A percentile compares a stretch with the other conserved stretches of the same genome.
Evolutionary conservation across 257 asterid species (phyloP).

Genomic region (Solanum corneliomulleri): DNA sequence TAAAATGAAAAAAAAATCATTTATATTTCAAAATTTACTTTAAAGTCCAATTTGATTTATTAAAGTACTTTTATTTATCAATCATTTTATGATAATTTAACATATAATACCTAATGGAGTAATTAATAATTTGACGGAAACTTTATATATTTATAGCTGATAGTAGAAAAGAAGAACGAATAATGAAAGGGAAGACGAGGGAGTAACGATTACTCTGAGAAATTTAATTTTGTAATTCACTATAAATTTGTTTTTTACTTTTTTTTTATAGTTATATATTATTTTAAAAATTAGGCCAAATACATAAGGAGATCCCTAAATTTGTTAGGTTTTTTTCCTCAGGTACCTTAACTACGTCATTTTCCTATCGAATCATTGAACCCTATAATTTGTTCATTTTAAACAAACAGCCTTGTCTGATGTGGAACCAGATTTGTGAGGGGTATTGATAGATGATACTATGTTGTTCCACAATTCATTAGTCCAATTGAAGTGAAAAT

Average conservation of each 20-base stretch:
- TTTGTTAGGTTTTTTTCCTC: too few relatives aligned
- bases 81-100: background rate
- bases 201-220: background rate
- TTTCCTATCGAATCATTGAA: too few relatives aligned
- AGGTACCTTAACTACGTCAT: too few relatives aligned
- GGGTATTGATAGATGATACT: too few relatives aligned
- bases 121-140: background rate
- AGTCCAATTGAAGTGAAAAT: too few relatives aligned
- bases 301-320: rapidly evolving
- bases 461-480: too few relatives aligned
- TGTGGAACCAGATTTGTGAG: too few relatives aligned
- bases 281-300: too few relatives aligned
- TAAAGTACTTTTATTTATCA: background rate
- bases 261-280: background rate
- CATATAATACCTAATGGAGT: background rate
- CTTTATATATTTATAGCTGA: too few relatives aligned
- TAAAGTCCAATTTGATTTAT: background rate
- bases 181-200: background rate
- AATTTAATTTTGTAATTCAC: background rate
- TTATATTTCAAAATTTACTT: background rate
- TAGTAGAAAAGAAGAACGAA: background rate
- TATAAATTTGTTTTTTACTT: background rate
- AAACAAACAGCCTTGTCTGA: too few relatives aligned
- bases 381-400: too few relatives aligned
- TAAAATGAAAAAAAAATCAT: background rate